Percentiles rank a stretch among this genome's conserved stretches.
Evolutionary conservation across 257 asterid genomes (phyloP).

Genomic region (Capsicum baccatum): DNA sequence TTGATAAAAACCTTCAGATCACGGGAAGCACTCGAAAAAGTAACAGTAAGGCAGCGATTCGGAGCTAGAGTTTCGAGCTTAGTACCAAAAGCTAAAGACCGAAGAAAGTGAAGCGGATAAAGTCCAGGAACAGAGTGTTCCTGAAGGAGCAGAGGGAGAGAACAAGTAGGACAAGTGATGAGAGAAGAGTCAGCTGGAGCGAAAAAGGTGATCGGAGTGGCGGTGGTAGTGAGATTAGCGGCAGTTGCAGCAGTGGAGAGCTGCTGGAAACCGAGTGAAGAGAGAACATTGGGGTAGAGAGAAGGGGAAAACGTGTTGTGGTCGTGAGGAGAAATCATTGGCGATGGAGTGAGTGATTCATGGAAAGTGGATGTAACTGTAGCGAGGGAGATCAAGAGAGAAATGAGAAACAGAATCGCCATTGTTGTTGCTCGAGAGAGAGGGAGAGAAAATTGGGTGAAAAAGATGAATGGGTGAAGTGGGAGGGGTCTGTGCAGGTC

Average conservation of each 20-base stretch:
- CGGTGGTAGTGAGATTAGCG: conserved; percentile 60
- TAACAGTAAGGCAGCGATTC: conserved; percentile 75
- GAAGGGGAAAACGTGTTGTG: conserved; percentile 41
- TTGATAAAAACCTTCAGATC: conserved; percentile 55
- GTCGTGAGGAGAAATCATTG: conserved; percentile 53
- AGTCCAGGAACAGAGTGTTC: conserved; percentile 86
- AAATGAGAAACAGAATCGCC: conserved; percentile 53
- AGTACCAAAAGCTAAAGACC: conserved; percentile 71
- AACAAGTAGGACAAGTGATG: conserved; percentile 74
- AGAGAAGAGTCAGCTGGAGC: conserved; percentile 83
- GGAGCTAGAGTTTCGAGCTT: conserved; percentile 75
- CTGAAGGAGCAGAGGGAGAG: conserved; percentile 65
- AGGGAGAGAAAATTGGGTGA: conserved; percentile 13
- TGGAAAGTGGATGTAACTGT: conserved; percentile 32
- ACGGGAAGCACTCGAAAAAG: conserved; percentile 36
- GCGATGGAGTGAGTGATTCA: conserved; percentile 46
- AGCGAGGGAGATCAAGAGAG: conserved; percentile 44
- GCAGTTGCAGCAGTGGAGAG: conserved; percentile 64
- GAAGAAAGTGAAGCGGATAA: conserved; percentile 65
- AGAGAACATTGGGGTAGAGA: conserved; percentile 65
- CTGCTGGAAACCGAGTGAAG: conserved; percentile 81
- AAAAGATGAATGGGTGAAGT: neutral
- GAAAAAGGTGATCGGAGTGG: conserved; percentile 74
- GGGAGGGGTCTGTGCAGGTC: neutral
- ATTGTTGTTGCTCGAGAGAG: conserved; percentile 40